Base-by-base conservation (phyloP, 2,329 filamentous ascomycete genomes). In the Aspergillus luchuensis region DNA sequence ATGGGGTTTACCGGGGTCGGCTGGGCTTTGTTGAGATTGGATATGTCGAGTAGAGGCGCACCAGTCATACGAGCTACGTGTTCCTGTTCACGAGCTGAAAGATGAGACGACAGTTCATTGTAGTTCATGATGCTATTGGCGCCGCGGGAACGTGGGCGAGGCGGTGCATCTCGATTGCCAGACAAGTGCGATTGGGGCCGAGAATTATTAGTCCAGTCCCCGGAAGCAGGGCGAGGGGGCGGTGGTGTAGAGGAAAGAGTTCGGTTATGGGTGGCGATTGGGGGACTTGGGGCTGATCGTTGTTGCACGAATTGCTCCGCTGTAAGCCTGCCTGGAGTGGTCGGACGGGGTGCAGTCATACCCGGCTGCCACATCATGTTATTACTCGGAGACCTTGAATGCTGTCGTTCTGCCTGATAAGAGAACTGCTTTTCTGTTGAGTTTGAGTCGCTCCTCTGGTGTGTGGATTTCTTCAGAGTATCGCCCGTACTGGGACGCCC, bases 31-130 rank as follows among this genome's bases (percentile, higher is more conserved):
- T 82, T 81, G 53, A 84, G 84, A 39, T 72, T 76, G 4, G 84
- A 84, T 72, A 96, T 80, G 60, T 85, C 87, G 67, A 96, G 85
- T 53, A 96, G 80, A 0, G 92, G 90, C 0, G 87, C 88, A 1
- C 91, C 90, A 0, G 92, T 96, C 67, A 91, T 82, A 39, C 90
- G 87, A 8, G 92, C 91, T n/a, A 96, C 85, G 67, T 96, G 89
- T 76, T 96, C 91, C 73, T 96, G 92, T 75, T 97, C 92, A 15
- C 90, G 87, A 17, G 92, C 92, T 19, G 91, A 92, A n/a, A 97
- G 81, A 59, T 89, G 85, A 0, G 80, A 77, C 8, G 84, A 82
- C 23, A 84, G 77, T 65, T 86, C 82, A 52, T 80, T 80, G 25
- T 78, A 74, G 50, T 79, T 78, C 30, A 89, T 75, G 59, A 84